phyloP scores from a whole-genome alignment of 192 early-diverging fungal genomes.

The Backusella mclennaniae region DNA sequence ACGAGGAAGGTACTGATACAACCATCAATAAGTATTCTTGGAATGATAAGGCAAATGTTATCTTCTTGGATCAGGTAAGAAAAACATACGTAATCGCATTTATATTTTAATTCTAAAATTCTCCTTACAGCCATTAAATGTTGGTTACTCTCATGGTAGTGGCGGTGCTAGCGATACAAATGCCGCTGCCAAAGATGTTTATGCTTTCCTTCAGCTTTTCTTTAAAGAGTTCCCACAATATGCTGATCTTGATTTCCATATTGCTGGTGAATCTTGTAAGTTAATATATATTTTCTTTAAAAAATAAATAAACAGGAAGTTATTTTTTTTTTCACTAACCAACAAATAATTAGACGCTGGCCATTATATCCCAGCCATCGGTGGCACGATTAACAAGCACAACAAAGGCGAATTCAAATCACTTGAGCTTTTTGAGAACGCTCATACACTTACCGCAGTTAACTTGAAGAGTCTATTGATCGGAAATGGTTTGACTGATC shows the following conservation, averaged over 20 bases:
- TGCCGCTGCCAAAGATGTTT: conserved; percentile 89
- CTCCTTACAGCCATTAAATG: conserved; percentile 71
- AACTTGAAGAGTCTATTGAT: conserved; percentile 81
- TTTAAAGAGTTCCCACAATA: conserved; percentile 86
- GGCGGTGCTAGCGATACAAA: conserved; percentile 70
- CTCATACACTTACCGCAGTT: conserved; percentile 46
- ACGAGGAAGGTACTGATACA: conserved; percentile 72
- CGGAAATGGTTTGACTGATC: conserved; percentile 94
- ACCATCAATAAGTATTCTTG: conserved; percentile 78
- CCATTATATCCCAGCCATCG: conserved; percentile 96
- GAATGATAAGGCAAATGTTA: conserved; percentile 89
- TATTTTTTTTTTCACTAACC: neutral
- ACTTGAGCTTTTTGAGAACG: neutral
- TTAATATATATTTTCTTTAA: conserved; percentile 19
- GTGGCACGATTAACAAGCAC: conserved; percentile 69
- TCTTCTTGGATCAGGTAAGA: conserved; percentile 79
- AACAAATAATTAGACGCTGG: conserved; percentile 60
- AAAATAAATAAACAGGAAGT: neutral
- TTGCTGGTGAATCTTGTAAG: conserved; percentile 78
- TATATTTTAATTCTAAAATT: conserved; percentile 1
- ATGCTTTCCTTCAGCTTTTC: conserved; percentile 95
- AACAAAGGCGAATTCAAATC: conserved; percentile 61
- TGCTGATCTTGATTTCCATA: conserved; percentile 76
- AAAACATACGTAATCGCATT: neutral
- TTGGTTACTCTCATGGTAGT: conserved; percentile 89